phyloP scores from a whole-genome alignment of 352 stramenopile genomes.

The Phytophthora rubi region DNA sequence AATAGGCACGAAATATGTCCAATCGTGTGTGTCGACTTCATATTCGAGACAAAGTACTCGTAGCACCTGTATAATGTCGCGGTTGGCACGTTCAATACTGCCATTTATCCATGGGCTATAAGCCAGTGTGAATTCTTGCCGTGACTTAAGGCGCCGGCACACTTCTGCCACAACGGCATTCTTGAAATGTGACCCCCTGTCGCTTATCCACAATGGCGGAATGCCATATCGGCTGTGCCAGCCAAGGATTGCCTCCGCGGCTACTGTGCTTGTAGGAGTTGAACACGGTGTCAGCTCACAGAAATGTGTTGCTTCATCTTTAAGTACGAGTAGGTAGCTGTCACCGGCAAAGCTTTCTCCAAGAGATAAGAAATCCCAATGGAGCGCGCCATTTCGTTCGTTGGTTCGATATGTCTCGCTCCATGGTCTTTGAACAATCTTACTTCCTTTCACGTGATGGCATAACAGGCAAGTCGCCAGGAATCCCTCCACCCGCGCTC shows the following conservation, averaged over 20 bases:
- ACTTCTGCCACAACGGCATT: slow-evolving; percentile 35
- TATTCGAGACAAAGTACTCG: slow-evolving; percentile 26
- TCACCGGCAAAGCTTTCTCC: slow-evolving; percentile 17
- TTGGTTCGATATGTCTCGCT: slow-evolving; percentile 18
- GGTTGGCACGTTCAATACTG: slow-evolving; percentile 35
- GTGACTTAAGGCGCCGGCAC: slow-evolving; percentile 4
- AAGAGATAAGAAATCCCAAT: slow-evolving; percentile 18
- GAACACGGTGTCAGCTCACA: too few relatives aligned
- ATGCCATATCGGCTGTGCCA: too few relatives aligned
- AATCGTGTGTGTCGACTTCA: slow-evolving; percentile 16
- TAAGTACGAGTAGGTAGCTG: background rate
- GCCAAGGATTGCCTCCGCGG: too few relatives aligned
- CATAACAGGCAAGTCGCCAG: too few relatives aligned
- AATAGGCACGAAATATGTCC: too few relatives aligned
- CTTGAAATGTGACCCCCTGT: too few relatives aligned
- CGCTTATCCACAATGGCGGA: too few relatives aligned
- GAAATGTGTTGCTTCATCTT: too few relatives aligned
- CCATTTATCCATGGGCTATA: slow-evolving; percentile 46
- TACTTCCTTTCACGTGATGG: too few relatives aligned
- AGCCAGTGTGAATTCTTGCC: slow-evolving; percentile 31
- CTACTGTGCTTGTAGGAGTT: too few relatives aligned
- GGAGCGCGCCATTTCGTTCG: slow-evolving; percentile 16
- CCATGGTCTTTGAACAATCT: too few relatives aligned
- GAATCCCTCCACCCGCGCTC: too few relatives aligned
- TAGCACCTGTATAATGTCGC: slow-evolving; percentile 38